A percentile compares a stretch with the other conserved stretches of the same genome.
phyloP scores from a whole-genome alignment of 2,329 filamentous ascomycete species.

The Macrophomina pseudophaseolina region DNA sequence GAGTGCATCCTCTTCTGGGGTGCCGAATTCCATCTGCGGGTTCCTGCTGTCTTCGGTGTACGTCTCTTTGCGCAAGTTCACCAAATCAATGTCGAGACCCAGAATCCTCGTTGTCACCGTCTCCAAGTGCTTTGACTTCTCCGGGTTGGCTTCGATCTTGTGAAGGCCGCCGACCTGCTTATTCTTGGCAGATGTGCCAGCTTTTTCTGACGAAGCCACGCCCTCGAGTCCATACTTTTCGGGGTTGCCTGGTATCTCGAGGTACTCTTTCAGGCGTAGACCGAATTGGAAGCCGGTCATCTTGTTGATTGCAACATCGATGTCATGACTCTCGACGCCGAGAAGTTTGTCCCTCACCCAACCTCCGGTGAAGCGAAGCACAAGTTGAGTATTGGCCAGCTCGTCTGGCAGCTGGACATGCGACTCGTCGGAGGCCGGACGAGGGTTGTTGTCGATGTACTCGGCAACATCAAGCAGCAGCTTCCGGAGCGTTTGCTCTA shows the following conservation, averaged over 20 bases:
- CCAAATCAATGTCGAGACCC: constrained; percentile 88
- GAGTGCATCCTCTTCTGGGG: constrained; percentile 84
- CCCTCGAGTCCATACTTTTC: constrained; percentile 63
- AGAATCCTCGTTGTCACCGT: constrained; percentile 87
- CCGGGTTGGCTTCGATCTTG: constrained; percentile 89
- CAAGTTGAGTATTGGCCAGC: constrained; percentile 52
- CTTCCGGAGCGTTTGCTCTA: constrained; percentile 73
- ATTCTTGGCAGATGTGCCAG: constrained; percentile 48
- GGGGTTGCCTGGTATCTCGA: constrained; percentile 64
- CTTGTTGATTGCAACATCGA: constrained; percentile 82
- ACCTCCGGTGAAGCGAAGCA: constrained; percentile 80
- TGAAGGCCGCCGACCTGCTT: constrained; percentile 76
- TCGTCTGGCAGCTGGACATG: constrained; percentile 49
- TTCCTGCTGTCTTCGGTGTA: constrained; percentile 90
- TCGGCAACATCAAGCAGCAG: constrained; percentile 82
- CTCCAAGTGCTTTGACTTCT: constrained; percentile 95
- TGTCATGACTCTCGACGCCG: constrained; percentile 74
- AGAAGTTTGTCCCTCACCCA: constrained; percentile 89
- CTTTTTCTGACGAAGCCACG: constrained; percentile 43
- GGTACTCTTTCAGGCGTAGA: constrained; percentile 70
- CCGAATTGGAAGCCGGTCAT: constrained; percentile 83
- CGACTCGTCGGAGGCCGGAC: constrained; percentile 28
- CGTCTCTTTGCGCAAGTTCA: constrained; percentile 90
- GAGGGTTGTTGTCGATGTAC: constrained; percentile 61
- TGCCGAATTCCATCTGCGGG: constrained; percentile 92